Evolutionary conservation across 148 eudicot species (phyloP).

Genomic region (Vaccinium vitisidaea): DNA sequence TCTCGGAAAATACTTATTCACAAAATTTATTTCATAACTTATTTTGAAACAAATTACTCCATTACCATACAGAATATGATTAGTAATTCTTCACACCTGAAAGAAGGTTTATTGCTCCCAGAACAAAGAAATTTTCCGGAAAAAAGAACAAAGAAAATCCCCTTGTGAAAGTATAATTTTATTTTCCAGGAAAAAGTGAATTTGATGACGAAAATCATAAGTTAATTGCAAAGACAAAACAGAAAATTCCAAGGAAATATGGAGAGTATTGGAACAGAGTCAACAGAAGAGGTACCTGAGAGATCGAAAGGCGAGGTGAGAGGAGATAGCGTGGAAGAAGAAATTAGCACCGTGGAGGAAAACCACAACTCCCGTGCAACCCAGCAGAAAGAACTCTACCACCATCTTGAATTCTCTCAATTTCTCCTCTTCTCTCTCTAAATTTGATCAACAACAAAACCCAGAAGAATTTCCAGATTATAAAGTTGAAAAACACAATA

Average conservation of each 20-base stretch:
- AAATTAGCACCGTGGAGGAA: constrained; percentile 58
- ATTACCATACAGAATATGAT: too few relatives aligned
- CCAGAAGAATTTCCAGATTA: not conserved
- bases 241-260: not conserved
- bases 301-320: constrained; percentile 48
- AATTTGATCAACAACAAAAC: not conserved
- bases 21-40: too few relatives aligned
- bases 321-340: constrained; percentile 46
- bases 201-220: not conserved
- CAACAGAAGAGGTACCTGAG: constrained; percentile 37
- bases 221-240: not conserved
- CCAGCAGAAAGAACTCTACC: constrained; percentile 53
- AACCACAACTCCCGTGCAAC: constrained; percentile 66
- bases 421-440: not conserved
- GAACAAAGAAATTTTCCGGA: too few relatives aligned
- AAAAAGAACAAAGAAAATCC: too few relatives aligned
- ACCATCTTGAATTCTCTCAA: constrained; percentile 18
- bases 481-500: not conserved
- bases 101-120: too few relatives aligned
- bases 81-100: too few relatives aligned
- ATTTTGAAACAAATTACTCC: too few relatives aligned
- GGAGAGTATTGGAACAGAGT: not conserved
- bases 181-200: not conserved
- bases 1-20: too few relatives aligned
- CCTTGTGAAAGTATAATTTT: not conserved